These are phyloP conservation scores for Schwanniomyces vanrijiae DNA, from an alignment of 805 yeast genomes.

Conservation along the genomic window DNA sequence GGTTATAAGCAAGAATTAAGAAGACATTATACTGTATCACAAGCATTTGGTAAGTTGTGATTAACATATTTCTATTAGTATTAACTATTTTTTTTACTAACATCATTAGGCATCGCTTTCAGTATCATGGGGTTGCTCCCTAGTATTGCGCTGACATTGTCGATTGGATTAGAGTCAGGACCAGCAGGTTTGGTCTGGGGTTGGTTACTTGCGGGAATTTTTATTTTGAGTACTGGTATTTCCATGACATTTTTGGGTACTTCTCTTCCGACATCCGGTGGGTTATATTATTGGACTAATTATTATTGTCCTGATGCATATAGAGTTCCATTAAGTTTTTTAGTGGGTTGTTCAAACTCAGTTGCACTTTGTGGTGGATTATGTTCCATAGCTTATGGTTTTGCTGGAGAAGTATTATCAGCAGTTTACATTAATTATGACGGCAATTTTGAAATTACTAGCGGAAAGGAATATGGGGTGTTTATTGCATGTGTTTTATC, in stretches of 20 bases:
- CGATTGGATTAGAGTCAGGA: constrained; percentile 59
- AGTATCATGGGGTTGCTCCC: constrained; percentile 73
- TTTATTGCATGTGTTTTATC: constrained; percentile 59
- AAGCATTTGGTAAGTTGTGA: constrained; percentile 51
- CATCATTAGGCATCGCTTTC: constrained; percentile 48
- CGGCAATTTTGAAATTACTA: constrained; percentile 55
- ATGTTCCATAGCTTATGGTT: constrained; percentile 70
- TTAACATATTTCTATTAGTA: not conserved
- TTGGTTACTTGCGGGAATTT: constrained; percentile 60
- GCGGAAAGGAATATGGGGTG: constrained; percentile 60
- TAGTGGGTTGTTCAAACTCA: constrained; percentile 68
- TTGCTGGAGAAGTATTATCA: constrained; percentile 58
- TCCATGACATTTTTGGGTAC: constrained; percentile 68
- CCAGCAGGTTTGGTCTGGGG: constrained; percentile 72
- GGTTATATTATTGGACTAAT: constrained; percentile 51
- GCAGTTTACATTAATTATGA: constrained; percentile 55
- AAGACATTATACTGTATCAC: constrained; percentile 59
- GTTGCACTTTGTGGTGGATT: constrained; percentile 65
- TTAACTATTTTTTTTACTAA: constrained; percentile 1
- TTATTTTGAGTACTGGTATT: constrained; percentile 58
- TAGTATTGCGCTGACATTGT: constrained; percentile 56
- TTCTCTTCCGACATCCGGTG: constrained; percentile 75
- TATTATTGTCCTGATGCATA: constrained; percentile 59
- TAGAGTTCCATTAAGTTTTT: constrained; percentile 55
- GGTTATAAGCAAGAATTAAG: constrained; percentile 71